phyloP scores from a whole-genome alignment of 805 yeast genomes.

The Ogataea nonfermentans region DNA sequence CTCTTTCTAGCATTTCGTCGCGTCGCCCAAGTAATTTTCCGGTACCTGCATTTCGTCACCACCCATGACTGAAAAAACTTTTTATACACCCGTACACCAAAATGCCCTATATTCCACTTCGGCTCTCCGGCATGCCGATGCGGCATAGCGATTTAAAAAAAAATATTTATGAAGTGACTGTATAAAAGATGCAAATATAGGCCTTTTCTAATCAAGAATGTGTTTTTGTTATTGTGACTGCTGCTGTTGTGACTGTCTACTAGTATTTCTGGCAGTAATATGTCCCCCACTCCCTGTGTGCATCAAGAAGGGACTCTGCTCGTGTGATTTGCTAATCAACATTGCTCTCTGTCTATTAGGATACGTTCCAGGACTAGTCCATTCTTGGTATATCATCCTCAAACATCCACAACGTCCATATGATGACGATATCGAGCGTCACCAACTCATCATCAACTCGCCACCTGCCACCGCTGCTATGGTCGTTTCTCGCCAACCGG shows the following conservation, averaged over 20 bases:
- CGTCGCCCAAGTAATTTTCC: neutral
- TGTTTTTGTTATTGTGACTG: slow-evolving; percentile 34
- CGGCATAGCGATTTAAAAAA: slow-evolving; percentile 3
- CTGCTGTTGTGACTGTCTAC: slow-evolving; percentile 55
- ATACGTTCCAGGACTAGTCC: slow-evolving; percentile 68
- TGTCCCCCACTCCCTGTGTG: slow-evolving; percentile 81
- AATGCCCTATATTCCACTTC: neutral
- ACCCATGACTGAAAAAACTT: neutral
- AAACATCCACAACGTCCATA: slow-evolving; percentile 41
- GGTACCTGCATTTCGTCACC: slow-evolving; percentile 7
- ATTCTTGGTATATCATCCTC: slow-evolving; percentile 64
- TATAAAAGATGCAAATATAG: slow-evolving; percentile 1
- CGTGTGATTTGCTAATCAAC: slow-evolving; percentile 69
- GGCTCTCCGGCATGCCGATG: slow-evolving; percentile 2
- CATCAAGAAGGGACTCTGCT: slow-evolving; percentile 67
- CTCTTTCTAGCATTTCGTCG: neutral
- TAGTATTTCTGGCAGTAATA: slow-evolving; percentile 66
- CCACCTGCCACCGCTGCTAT: slow-evolving; percentile 24
- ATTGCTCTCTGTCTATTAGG: slow-evolving; percentile 60
- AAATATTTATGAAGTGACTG: slow-evolving; percentile 3
- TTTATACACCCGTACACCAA: neutral
- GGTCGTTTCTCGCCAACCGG: slow-evolving; percentile 27
- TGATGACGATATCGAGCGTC: slow-evolving; percentile 28
- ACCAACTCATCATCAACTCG: slow-evolving; percentile 28
- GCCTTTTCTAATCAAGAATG: slow-evolving; percentile 14